phyloP scores from a whole-genome alignment of 2,329 filamentous ascomycete species.

The Penicillium sp. region DNA sequence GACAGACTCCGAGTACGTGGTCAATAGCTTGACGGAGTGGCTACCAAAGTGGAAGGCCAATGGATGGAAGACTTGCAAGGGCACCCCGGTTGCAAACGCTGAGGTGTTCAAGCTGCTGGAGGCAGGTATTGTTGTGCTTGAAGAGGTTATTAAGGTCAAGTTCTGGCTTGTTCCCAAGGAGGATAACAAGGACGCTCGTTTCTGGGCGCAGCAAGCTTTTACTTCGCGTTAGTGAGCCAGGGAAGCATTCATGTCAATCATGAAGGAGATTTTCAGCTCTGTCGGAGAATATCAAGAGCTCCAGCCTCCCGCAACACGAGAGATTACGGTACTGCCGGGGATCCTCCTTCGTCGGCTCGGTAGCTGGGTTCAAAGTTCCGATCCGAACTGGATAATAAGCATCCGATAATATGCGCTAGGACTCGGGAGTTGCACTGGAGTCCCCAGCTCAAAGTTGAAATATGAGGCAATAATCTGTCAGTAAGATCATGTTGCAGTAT shows the following conservation, averaged over 20 bases:
- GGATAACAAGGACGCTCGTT: constrained; percentile 16
- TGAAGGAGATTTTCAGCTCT: background rate
- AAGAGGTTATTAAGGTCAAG: constrained; percentile 16
- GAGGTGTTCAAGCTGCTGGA: constrained; percentile 23
- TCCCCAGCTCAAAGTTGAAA: background rate
- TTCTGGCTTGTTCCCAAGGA: constrained; percentile 28
- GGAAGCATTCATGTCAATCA: background rate
- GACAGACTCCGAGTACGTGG: constrained; percentile 36
- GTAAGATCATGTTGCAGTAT: too few species aligned
- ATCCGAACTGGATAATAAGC: constrained; percentile 5
- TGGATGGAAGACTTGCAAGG: constrained; percentile 26
- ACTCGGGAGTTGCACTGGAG: background rate
- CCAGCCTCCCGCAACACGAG: too few species aligned
- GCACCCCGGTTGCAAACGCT: constrained; percentile 23
- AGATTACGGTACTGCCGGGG: too few species aligned
- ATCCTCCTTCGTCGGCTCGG: background rate
- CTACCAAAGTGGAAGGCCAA: constrained; percentile 33
- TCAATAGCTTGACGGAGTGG: constrained; percentile 32
- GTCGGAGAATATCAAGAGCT: too few species aligned
- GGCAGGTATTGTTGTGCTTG: constrained; percentile 18
- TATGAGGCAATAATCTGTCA: too few species aligned
- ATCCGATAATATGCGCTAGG: background rate
- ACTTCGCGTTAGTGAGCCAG: background rate
- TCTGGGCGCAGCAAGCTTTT: background rate
- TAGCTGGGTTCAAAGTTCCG: background rate